Evolutionary conservation across 129 eudicot species (phyloP).

Genomic region (Artemisia argyi): DNA sequence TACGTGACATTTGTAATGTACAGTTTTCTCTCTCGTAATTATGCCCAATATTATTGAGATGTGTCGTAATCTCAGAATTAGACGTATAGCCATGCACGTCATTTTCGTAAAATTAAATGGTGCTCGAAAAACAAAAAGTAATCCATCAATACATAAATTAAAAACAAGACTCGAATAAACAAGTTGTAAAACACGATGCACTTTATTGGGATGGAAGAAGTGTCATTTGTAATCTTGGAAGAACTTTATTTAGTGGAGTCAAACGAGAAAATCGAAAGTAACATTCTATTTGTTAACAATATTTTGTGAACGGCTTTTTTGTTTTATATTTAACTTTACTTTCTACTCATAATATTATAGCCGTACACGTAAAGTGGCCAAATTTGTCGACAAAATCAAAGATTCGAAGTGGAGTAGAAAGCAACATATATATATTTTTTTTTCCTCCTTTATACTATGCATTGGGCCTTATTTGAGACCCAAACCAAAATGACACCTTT

Average conservation of each 20-base stretch:
- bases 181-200: background rate
- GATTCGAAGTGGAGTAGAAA: too few relatives aligned
- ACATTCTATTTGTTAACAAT: background rate
- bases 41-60: too few relatives aligned
- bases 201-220: constrained; percentile 23
- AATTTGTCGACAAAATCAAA: background rate
- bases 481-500: too few relatives aligned
- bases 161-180: background rate
- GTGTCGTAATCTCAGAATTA: too few relatives aligned
- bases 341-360: background rate
- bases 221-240: constrained; percentile 19
- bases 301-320: background rate
- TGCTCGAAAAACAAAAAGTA: too few relatives aligned
- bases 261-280: background rate
- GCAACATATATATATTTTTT: too few relatives aligned
- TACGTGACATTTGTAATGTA: too few relatives aligned
- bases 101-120: too few relatives aligned
- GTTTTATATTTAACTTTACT: background rate
- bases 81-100: too few relatives aligned
- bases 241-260: constrained; percentile 8
- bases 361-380: background rate
- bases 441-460: background rate
- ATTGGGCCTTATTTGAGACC: too few relatives aligned
- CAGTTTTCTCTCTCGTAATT: too few relatives aligned
- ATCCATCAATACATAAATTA: too few relatives aligned